Evolutionary conservation across 768 basidiomycete genomes (phyloP).

Genomic region (Tulasnella sp.): DNA sequence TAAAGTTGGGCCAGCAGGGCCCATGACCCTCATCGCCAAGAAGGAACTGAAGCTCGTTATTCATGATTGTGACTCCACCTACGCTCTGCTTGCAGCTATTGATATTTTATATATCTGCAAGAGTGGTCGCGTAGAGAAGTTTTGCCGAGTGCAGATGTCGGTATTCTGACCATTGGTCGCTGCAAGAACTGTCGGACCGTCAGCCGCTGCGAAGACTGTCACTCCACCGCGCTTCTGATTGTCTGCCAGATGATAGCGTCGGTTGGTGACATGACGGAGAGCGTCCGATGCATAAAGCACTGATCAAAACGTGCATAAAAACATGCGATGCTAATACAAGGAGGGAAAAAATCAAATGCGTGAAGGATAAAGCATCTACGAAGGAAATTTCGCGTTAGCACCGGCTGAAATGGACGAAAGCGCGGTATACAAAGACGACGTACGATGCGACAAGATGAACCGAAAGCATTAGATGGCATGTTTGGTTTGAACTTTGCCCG

Average conservation of each 20-base stretch:
- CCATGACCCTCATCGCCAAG: too few species aligned
- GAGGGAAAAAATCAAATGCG: conserved; percentile 8
- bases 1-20: too few species aligned
- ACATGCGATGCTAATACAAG: conserved; percentile 11
- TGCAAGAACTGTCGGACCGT: too few species aligned
- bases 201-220: too few species aligned
- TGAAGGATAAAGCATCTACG: conserved; percentile 26
- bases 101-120: too few species aligned
- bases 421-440: conserved; percentile 38
- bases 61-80: too few species aligned
- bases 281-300: not conserved
- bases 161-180: too few species aligned
- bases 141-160: not conserved
- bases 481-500: conserved; percentile 95
- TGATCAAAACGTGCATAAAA: conserved; percentile 11
- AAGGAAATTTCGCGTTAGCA: not conserved
- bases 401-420: not conserved
- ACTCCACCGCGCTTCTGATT: too few species aligned
- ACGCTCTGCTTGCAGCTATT: too few species aligned
- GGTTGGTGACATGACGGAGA: not conserved
- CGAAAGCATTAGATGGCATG: conserved; percentile 92
- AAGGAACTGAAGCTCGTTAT: too few species aligned
- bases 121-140: not conserved
- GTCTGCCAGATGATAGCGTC: not conserved
- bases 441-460: conserved; percentile 88